Evolutionary conservation across 257 asterid species (phyloP).

Genomic region (Salvia splendens): DNA sequence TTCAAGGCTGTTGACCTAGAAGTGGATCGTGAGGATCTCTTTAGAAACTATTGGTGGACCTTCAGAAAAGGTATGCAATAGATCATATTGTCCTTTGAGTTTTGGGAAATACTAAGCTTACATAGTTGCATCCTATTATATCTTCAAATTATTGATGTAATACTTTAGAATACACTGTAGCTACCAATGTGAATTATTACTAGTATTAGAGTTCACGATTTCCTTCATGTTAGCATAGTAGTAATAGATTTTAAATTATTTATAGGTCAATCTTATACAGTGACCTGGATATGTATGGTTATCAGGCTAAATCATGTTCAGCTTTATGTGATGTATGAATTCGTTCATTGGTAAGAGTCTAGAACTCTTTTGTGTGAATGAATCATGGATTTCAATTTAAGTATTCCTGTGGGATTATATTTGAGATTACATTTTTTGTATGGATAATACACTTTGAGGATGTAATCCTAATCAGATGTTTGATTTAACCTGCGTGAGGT

Average conservation of each 20-base stretch:
- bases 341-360: not conserved
- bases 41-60: conserved; percentile 88
- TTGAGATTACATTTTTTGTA: conserved; percentile 1
- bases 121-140: conserved; percentile 2
- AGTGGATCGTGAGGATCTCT: conserved; percentile 93
- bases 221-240: not conserved
- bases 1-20: conserved; percentile 94
- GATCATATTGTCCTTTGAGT: conserved; percentile 4
- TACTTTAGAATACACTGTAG: not conserved
- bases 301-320: conserved; percentile 5
- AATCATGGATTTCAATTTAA: not conserved
- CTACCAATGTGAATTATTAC: conserved; percentile 6
- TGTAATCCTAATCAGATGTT: not conserved
- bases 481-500: conserved; percentile 16
- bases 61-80: conserved; percentile 71
- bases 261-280: conserved; percentile 4
- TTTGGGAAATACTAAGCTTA: conserved; percentile 8
- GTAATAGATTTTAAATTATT: conserved; percentile 2
- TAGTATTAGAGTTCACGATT: conserved; percentile 9
- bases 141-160: conserved; percentile 16
- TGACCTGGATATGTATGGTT: not conserved
- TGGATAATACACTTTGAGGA: not conserved
- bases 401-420: not conserved
- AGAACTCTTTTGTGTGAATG: not conserved
- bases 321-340: not conserved